Percentiles rank a stretch among this genome's conserved stretches.
Conservation (phyloP, 495 filamentous ascomycete genomes). For the Evernia prunastri region DNA sequence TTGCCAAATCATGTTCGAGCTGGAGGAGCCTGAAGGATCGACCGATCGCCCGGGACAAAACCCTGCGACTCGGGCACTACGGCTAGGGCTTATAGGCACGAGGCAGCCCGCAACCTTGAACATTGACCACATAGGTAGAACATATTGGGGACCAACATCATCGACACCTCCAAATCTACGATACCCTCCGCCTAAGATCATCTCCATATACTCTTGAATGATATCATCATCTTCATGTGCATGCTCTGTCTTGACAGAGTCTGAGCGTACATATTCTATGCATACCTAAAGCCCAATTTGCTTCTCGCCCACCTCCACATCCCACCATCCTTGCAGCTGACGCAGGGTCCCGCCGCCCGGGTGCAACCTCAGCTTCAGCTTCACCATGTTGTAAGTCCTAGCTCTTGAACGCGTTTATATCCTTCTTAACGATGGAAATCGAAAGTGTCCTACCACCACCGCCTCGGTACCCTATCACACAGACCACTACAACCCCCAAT, state of each 20-base stretch:
- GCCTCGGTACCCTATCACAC: conserved; percentile 70
- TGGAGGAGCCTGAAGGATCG: background rate
- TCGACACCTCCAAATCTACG: background rate
- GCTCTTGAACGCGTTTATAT: background rate
- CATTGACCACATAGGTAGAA: background rate
- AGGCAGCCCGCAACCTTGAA: conserved; percentile 12
- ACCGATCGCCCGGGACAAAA: conserved; percentile 15
- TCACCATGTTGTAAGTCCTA: conserved; percentile 22
- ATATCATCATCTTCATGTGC: background rate
- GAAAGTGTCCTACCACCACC: conserved; percentile 74
- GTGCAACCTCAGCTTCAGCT: background rate
- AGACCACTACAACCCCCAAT: conserved; percentile 50
- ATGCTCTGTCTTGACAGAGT: background rate
- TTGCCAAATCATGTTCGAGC: background rate
- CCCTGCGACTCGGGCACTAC: background rate
- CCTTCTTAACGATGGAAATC: background rate
- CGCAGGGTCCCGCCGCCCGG: background rate
- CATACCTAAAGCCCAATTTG: background rate
- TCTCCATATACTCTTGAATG: background rate
- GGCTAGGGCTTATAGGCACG: conserved; percentile 15
- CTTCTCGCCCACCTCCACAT: background rate
- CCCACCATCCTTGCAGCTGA: background rate
- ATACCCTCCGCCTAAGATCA: background rate
- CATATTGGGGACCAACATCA: background rate
- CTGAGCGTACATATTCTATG: background rate